Conservation (phyloP, 176 grass and related monocot species). For the Tuctoria greenei region DNA sequence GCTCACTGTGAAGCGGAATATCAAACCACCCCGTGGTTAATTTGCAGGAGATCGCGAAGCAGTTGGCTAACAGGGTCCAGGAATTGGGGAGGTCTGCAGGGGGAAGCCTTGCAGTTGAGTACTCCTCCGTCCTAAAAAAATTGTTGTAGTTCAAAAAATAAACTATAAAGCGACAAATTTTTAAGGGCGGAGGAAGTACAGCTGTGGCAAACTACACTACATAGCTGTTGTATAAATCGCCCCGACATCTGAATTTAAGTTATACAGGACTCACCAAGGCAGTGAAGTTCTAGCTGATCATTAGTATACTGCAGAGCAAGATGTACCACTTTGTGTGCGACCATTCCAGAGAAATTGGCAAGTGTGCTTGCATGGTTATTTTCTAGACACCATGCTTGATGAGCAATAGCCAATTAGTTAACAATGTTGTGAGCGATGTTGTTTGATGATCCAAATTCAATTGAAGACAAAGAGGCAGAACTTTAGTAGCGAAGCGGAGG, state of each 20-base stretch:
- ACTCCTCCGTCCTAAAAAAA: too few relatives aligned
- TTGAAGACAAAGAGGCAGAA: too few relatives aligned
- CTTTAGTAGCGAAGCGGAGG: too few relatives aligned
- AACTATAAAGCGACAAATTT: too few relatives aligned
- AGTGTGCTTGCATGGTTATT: not conserved
- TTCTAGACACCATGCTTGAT: not conserved
- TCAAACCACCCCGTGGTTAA: not conserved
- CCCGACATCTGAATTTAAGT: constrained; percentile 37
- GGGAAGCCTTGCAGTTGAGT: constrained; percentile 59
- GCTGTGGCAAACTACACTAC: constrained; percentile 83
- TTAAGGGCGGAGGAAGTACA: too few relatives aligned
- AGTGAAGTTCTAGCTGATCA: not conserved
- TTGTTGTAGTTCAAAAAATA: too few relatives aligned
- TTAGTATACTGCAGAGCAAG: not conserved
- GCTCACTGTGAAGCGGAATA: not conserved
- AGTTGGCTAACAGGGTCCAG: constrained; percentile 57
- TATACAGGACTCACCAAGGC: not conserved
- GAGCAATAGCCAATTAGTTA: not conserved
- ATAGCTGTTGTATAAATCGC: constrained; percentile 65
- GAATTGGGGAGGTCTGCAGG: constrained; percentile 72
- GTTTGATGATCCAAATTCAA: too few relatives aligned
- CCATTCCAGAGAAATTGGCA: not conserved
- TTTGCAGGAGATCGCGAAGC: constrained; percentile 77
- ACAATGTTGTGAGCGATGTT: not conserved
- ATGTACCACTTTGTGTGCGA: not conserved